These are phyloP conservation scores for Boletus patriciae DNA, from an alignment of 768 basidiomycete genomes.

Conservation along the genomic window DNA sequence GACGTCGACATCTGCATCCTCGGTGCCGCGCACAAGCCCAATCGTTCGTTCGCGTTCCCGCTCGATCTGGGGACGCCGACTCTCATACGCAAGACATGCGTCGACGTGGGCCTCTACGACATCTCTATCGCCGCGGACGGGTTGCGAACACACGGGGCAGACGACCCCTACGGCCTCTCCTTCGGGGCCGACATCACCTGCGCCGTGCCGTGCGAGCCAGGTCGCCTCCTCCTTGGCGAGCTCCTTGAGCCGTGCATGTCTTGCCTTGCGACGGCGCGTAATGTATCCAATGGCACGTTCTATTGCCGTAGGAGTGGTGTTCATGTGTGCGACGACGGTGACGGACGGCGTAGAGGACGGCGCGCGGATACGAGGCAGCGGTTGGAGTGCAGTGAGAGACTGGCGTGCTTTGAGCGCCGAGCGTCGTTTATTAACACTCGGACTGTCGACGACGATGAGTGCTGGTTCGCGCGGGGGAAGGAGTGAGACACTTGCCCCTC, in stretches of 20 bases:
- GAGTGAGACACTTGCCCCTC: constrained; percentile 47
- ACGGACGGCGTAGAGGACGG: constrained; percentile 16
- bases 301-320: constrained; percentile 35
- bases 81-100: constrained; percentile 66
- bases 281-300: constrained; percentile 60
- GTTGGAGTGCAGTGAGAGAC: constrained; percentile 33
- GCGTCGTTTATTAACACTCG: constrained; percentile 32
- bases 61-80: constrained; percentile 37
- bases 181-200: constrained; percentile 35
- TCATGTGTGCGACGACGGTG: constrained; percentile 18
- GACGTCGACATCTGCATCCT: constrained; percentile 31
- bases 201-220: constrained; percentile 16
- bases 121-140: constrained; percentile 65
- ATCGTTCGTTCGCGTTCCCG: constrained; percentile 23
- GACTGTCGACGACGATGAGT: constrained; percentile 34
- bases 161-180: constrained; percentile 43
- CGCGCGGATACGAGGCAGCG: constrained; percentile 26
- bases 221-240: constrained; percentile 61
- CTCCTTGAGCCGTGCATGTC: constrained; percentile 66
- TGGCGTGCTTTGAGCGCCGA: constrained; percentile 47
- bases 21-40: constrained; percentile 35
- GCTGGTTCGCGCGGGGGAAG: constrained; percentile 10
- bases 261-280: constrained; percentile 66
- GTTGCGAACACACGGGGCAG: constrained; percentile 70
- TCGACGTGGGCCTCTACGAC: constrained; percentile 82